Base-by-base conservation (phyloP, 306 rosid genomes). In the Herpetospermum pedunculosum region DNA sequence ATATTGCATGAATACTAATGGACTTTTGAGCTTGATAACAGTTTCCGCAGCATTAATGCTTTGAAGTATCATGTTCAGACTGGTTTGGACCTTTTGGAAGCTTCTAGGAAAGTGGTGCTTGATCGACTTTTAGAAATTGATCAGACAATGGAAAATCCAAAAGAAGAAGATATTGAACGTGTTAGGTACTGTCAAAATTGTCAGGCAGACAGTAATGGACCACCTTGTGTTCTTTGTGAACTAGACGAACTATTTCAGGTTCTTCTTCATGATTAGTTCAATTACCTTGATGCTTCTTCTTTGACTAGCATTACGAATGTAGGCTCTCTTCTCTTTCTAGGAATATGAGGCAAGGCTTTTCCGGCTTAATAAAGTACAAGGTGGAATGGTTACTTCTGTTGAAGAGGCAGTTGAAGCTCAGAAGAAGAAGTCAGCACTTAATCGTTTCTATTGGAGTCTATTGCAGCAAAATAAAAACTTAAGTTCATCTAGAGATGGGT, bases 381-480 rank as follows among this genome's bases (percentile, higher is more conserved):
- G 97, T 55, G 95, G 91, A 41, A 80, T 82, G 65, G 83, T 88
- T 77, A 72, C 94, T 72, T 91, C 91, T 80, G 98, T 90, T 59
- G 96, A 94, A 86, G 98, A 91, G 83, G 98, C 92, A 59, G 85
- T 94, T 53, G 88, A 82, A 88, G 74, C 90, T 78, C 97, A 88
- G 86, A 91, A 86, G 92, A 88, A 87, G 75, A 89, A 71, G 25
- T 83, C 84, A 49, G 98, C 91, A 18, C 81, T 84, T 47, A 91
- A 94, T 79, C 96, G 88, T 75, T 91, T 86, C 83, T 90, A 84
- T 62, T 83, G 90, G 86, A 88, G 85, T 71, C 76, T 91, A 50
- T 84, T 94, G 49, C 83, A 84, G 60, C 82, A 88, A 80, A 80
- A 76, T 76, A 82, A 84, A 49, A 85, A 82, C 76, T 80, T 82